Evolutionary conservation across 164 flowering plant species (phyloP).

Genomic region (Annona cherimola): DNA sequence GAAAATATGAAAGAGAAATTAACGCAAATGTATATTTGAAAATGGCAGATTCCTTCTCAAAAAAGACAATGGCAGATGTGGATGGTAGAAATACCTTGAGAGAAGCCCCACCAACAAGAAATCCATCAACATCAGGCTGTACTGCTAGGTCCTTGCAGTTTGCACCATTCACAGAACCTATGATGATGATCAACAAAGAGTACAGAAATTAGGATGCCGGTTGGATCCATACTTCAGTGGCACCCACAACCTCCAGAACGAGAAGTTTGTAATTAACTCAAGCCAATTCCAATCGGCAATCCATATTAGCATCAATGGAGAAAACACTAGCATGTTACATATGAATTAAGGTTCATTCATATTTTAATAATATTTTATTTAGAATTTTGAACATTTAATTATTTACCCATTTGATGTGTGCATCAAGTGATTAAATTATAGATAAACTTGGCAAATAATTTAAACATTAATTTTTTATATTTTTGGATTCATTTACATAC

Average conservation of each 20-base stretch:
- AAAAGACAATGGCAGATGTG: background rate
- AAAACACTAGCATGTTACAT: background rate
- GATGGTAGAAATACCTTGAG: conserved; percentile 41
- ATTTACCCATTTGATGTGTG: too few species aligned
- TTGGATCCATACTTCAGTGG: background rate
- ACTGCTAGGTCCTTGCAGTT: conserved; percentile 71
- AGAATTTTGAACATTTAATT: too few species aligned
- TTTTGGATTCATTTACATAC: too few species aligned
- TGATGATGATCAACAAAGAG: background rate
- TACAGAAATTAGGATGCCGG: background rate
- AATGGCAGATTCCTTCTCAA: background rate
- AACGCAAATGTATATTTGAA: background rate
- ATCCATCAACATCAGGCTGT: conserved; percentile 77
- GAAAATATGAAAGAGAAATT: background rate
- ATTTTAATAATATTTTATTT: too few species aligned
- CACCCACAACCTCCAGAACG: background rate
- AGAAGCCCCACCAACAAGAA: conserved; percentile 90
- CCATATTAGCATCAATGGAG: too few species aligned
- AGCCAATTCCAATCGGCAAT: background rate
- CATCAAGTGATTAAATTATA: too few species aligned
- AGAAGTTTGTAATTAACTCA: background rate
- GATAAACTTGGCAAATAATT: too few species aligned
- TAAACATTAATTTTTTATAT: too few species aligned
- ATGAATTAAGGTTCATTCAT: too few species aligned
- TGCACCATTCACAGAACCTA: conserved; percentile 77